Evolutionary conservation across 2,329 filamentous ascomycete genomes (phyloP), one percentile per base, ranked within the genome.

Genomic region (Passalora sequoiae): DNA sequence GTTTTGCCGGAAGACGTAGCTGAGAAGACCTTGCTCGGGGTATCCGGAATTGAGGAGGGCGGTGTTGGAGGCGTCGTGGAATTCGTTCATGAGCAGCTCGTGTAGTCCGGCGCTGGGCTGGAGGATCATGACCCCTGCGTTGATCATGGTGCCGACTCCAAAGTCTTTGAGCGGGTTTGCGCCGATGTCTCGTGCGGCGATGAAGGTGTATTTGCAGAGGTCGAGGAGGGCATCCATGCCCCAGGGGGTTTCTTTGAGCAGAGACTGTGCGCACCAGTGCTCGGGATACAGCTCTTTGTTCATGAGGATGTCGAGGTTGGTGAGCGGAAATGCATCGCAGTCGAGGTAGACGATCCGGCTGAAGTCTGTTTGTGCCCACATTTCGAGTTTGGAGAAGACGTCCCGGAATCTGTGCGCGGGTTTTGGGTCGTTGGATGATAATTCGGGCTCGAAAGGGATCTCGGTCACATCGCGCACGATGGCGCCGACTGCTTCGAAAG

Each of bases 351-450:
- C 30, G 12, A 65, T 58, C 15, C 55, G 56, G n/a, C 39, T 41
- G 38, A 63, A 65, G 2, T 60, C 54, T 0, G 55, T 60, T 38
- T 63, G 56, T 6, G 53, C 55, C 61, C 60, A 65, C 59, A 65
- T 64, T 47, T 64, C 54, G 13, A 65, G 53, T 33, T 65, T 65
- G 4, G 61, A 57, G 41, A 65, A 65, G 3, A 64, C 58, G 32
- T 65, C 60, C 40, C 55, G 58, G 60, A 61, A 64, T 2, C 63
- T 51, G 15, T 48, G 41, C 24, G 58, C 52, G 6, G 57, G 48
- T 7, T 53, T 54, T 1, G 43, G 24, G 3, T 51, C 53, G 16
- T 57, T 54, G 19, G 57, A 55, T 7, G 55, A 49, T 4, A 51
- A 47, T 15, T 59, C 55, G 17, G 60, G 60, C 6, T 57, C 50